phyloP scores from a whole-genome alignment of 2,329 filamentous ascomycete species.

The Alternaria alternata region DNA sequence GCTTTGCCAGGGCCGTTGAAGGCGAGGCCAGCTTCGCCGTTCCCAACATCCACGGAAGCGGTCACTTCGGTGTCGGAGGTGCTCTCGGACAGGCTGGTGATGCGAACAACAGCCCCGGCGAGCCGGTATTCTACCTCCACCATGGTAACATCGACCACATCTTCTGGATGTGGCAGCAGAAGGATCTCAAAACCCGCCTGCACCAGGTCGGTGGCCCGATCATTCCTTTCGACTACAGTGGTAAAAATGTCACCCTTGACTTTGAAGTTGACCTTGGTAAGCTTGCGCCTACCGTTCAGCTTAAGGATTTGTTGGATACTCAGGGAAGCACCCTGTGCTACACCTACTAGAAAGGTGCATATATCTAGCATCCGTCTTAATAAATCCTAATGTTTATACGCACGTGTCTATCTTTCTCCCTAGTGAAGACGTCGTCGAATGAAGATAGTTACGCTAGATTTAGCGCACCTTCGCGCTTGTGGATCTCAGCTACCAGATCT shows the following conservation, averaged over 20 bases:
- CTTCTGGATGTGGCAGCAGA: neutral
- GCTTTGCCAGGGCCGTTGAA: slow-evolving; percentile 40
- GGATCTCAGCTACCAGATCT: too few relatives aligned
- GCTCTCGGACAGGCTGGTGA: neutral
- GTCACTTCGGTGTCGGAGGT: neutral
- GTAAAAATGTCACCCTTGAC: neutral
- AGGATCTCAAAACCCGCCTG: neutral
- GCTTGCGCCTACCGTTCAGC: slow-evolving; percentile 30
- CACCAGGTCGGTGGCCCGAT: neutral
- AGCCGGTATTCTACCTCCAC: neutral
- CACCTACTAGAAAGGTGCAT: slow-evolving; percentile 22
- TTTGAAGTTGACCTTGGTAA: neutral
- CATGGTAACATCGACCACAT: neutral
- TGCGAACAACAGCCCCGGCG: neutral
- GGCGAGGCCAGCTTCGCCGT: slow-evolving; percentile 33
- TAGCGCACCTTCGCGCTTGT: too few relatives aligned
- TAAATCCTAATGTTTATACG: too few relatives aligned
- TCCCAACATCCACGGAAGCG: slow-evolving; percentile 1
- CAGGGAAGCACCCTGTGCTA: slow-evolving; percentile 30
- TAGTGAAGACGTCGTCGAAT: too few relatives aligned
- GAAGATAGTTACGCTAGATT: too few relatives aligned
- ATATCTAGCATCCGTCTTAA: too few relatives aligned
- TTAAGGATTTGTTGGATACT: slow-evolving; percentile 43
- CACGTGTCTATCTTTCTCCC: too few relatives aligned
- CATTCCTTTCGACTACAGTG: neutral